Conservation (phyloP, 78 protist genomes). For the Dictyostelium firmibasis region DNA sequence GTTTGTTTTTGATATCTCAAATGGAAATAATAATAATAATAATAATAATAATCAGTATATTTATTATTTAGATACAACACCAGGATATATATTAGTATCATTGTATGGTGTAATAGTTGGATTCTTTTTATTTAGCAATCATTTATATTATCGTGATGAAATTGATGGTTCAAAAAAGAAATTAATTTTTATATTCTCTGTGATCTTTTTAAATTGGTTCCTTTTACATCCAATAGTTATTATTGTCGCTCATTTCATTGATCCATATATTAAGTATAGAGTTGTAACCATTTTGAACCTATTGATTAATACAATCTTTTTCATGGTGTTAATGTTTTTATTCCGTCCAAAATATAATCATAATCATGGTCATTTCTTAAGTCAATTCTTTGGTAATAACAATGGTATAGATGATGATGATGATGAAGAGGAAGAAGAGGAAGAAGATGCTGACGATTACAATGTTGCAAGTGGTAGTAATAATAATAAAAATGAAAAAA, state of each 20-base stretch:
- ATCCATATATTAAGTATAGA: slow-evolving; percentile 25
- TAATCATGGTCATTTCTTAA: neutral
- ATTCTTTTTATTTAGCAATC: slow-evolving; percentile 1
- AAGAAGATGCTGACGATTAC: neutral
- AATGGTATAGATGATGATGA: neutral
- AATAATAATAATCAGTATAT: neutral
- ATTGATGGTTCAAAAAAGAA: slow-evolving; percentile 25
- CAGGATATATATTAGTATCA: slow-evolving; percentile 47
- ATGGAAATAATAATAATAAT: neutral
- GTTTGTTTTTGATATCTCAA: neutral
- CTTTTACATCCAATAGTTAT: slow-evolving; percentile 21
- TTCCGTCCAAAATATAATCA: neutral
- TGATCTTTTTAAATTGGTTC: slow-evolving; percentile 15
- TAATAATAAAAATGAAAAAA: neutral
- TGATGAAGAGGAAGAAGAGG: neutral
- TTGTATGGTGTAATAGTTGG: slow-evolving; percentile 19
- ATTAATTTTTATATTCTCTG: slow-evolving; percentile 3
- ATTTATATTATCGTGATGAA: slow-evolving; percentile 1
- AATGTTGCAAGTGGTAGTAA: neutral
- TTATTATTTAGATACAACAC: slow-evolving; percentile 39
- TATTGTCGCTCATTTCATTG: slow-evolving; percentile 38
- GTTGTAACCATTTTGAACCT: slow-evolving; percentile 6
- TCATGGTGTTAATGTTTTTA: neutral
- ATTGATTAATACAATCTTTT: slow-evolving; percentile 18
- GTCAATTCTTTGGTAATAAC: neutral